Conservation (phyloP, 2,329 filamentous ascomycete species). For the Monosporascus sp. region DNA sequence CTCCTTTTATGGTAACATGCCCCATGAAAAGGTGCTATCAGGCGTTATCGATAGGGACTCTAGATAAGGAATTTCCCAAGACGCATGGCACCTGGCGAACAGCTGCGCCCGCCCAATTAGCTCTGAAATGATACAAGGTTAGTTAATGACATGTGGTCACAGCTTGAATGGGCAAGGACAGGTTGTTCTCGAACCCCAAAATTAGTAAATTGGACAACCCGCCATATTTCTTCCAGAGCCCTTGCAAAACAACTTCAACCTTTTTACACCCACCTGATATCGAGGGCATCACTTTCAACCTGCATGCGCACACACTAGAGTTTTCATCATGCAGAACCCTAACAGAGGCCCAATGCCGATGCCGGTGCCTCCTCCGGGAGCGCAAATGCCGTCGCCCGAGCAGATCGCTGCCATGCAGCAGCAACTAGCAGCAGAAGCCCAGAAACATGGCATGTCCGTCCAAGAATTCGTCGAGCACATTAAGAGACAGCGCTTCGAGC, state of each 20-base stretch:
- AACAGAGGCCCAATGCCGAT: constrained; percentile 21
- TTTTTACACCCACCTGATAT: neutral
- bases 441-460: constrained; percentile 77
- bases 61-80: too few species aligned
- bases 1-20: too few species aligned
- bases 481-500: constrained; percentile 52
- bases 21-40: too few species aligned
- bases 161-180: neutral
- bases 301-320: neutral
- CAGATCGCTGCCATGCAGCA: constrained; percentile 81
- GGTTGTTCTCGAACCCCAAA: neutral
- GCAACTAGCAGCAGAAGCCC: constrained; percentile 75
- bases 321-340: constrained; percentile 19
- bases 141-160: neutral
- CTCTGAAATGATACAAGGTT: too few species aligned
- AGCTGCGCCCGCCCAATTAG: too few species aligned
- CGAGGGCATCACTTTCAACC: too few species aligned
- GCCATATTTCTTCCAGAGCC: neutral
- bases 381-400: constrained; percentile 65
- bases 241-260: neutral
- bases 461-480: constrained; percentile 75
- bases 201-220: neutral
- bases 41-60: too few species aligned
- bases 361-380: constrained; percentile 20
- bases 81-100: too few species aligned